Percentiles rank a stretch among this genome's conserved stretches.
Evolutionary conservation across 768 basidiomycete genomes (phyloP).

Genomic region (Nidula microcarpa): DNA sequence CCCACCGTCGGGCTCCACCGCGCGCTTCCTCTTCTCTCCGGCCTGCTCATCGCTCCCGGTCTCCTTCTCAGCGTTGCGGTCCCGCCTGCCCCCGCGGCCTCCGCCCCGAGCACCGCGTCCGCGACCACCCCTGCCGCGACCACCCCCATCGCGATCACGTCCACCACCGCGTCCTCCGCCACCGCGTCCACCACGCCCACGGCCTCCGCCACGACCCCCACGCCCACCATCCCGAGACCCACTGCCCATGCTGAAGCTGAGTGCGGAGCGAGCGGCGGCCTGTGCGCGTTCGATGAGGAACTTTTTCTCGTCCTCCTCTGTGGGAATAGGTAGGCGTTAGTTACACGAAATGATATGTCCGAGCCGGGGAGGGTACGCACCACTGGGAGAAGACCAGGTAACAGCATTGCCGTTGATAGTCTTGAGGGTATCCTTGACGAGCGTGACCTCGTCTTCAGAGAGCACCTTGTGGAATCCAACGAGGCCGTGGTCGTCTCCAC

Average conservation of each 20-base stretch:
- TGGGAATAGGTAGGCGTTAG: conserved; percentile 1
- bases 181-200: conserved; percentile 31
- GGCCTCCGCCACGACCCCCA: conserved; percentile 10
- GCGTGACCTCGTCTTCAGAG: conserved; percentile 68
- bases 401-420: conserved; percentile 64
- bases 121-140: conserved; percentile 30
- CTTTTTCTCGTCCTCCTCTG: conserved; percentile 69
- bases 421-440: conserved; percentile 62
- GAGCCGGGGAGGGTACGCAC: conserved; percentile 23
- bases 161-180: conserved; percentile 44
- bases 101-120: conserved; percentile 38
- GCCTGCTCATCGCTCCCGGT: conserved; percentile 37
- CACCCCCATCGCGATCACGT: conserved; percentile 40
- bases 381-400: conserved; percentile 60
- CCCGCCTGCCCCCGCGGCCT: conserved; percentile 17
- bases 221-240: conserved; percentile 13
- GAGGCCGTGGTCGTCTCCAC: conserved; percentile 45
- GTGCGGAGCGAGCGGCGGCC: conserved; percentile 54
- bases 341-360: background rate
- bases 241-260: conserved; percentile 24
- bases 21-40: conserved; percentile 77
- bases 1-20: conserved; percentile 75
- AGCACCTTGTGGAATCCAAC: conserved; percentile 65
- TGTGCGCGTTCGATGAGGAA: conserved; percentile 77
- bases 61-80: conserved; percentile 28